These are phyloP conservation scores for Naganishia albida DNA, from an alignment of 1,284 basidiomycete genomes.

Conservation along the genomic window DNA sequence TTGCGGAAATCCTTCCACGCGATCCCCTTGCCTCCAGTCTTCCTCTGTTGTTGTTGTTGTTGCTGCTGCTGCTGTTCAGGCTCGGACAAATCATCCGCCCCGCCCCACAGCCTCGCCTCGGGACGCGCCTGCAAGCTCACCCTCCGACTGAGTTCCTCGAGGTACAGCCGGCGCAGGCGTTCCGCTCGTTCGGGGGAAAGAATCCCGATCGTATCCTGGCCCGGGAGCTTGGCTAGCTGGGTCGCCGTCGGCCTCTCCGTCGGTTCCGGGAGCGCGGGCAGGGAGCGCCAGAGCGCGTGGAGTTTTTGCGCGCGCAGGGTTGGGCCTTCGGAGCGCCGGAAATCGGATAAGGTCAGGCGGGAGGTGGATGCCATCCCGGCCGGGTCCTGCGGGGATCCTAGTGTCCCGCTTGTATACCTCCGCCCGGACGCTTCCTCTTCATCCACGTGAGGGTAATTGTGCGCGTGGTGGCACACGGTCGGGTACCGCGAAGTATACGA, in stretches of 20 bases:
- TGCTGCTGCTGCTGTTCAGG: constrained; percentile 18
- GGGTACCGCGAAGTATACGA: constrained; percentile 20
- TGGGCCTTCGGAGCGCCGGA: constrained; percentile 49
- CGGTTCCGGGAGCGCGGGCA: constrained; percentile 46
- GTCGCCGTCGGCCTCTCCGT: constrained; percentile 42
- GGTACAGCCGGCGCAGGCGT: constrained; percentile 69
- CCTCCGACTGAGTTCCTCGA: constrained; percentile 69
- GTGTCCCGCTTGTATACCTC: constrained; percentile 3
- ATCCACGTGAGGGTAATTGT: constrained; percentile 9
- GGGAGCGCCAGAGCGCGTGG: constrained; percentile 49
- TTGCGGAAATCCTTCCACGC: constrained; percentile 74
- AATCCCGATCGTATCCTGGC: constrained; percentile 51
- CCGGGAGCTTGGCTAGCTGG: constrained; percentile 49
- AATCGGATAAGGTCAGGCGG: constrained; percentile 45
- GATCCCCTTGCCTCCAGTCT: constrained; percentile 54
- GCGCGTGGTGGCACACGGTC: constrained; percentile 20
- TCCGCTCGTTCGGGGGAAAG: constrained; percentile 69
- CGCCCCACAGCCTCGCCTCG: constrained; percentile 55
- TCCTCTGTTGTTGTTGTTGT: constrained; percentile 26
- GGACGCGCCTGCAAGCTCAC: constrained; percentile 54
- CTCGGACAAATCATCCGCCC: constrained; percentile 55
- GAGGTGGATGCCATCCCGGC: constrained; percentile 43
- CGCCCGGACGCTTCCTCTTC: not conserved
- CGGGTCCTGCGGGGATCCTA: not conserved
- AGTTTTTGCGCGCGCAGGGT: constrained; percentile 47